Evolutionary conservation across 1,284 basidiomycete genomes (phyloP).

Genomic region (Fomitiporia mediterranea): DNA sequence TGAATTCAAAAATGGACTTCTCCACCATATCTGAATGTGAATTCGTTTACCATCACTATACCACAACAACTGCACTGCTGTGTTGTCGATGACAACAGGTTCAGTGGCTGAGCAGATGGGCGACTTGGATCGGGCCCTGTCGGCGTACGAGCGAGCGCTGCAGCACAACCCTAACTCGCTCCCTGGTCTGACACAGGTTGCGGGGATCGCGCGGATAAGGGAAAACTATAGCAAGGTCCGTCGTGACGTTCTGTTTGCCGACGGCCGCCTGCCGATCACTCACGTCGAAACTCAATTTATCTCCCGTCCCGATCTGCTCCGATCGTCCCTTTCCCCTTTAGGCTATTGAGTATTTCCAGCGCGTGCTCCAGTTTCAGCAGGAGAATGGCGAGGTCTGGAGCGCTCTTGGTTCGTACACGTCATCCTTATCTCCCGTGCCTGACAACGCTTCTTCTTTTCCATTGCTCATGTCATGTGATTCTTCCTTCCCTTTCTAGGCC

Average conservation of each 20-base stretch:
- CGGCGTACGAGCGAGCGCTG: slow-evolving; percentile 88
- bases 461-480: no score
- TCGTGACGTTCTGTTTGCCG: slow-evolving; percentile 30
- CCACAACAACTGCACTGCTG: no score
- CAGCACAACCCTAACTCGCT: slow-evolving; percentile 89
- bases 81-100: no score
- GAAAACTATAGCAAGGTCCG: slow-evolving; percentile 81
- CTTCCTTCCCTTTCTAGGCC: slow-evolving; percentile 53
- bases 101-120: slow-evolving; percentile 89
- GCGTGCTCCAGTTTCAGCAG: slow-evolving; percentile 82
- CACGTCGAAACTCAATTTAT: slow-evolving; percentile 6
- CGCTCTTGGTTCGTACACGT: slow-evolving; percentile 63
- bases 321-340: slow-evolving; percentile 34
- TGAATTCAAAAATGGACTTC: no score
- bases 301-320: slow-evolving; percentile 10
- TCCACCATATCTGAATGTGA: no score
- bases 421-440: slow-evolving; percentile 22
- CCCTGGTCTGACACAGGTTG: slow-evolving; percentile 84
- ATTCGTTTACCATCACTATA: no score
- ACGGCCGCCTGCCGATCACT: slow-evolving; percentile 13
- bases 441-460: slow-evolving; percentile 20
- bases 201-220: slow-evolving; percentile 85
- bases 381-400: slow-evolving; percentile 96
- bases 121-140: slow-evolving; percentile 83
- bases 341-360: slow-evolving; percentile 95